These are phyloP conservation scores for Malus asiatica DNA, from an alignment of 306 rosid species.

Conservation along the genomic window DNA sequence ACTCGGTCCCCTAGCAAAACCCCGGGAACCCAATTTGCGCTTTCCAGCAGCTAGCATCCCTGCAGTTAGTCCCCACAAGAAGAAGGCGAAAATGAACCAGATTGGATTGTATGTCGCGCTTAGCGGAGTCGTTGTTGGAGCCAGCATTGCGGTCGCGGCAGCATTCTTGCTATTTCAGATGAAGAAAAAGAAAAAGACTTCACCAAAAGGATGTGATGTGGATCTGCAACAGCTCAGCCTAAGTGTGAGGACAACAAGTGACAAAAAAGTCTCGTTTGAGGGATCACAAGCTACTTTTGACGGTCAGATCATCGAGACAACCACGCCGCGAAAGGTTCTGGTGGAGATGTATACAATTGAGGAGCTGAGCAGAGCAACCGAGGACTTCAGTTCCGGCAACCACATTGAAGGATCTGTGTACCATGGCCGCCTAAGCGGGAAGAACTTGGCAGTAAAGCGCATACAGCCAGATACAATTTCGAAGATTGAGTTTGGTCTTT, in stretches of 20 bases:
- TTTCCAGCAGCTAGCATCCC: constrained; percentile 34
- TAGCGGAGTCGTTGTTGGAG: constrained; percentile 37
- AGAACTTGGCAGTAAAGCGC: constrained; percentile 62
- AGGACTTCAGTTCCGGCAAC: constrained; percentile 62
- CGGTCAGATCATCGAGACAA: constrained; percentile 25
- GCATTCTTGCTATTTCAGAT: constrained; percentile 36
- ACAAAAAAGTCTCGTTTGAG: constrained; percentile 78
- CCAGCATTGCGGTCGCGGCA: constrained; percentile 42
- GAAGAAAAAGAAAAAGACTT: constrained; percentile 46
- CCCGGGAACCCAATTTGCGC: constrained; percentile 36
- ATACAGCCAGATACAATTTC: constrained; percentile 28
- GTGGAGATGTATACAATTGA: constrained; percentile 49
- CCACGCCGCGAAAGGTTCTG: constrained; percentile 30
- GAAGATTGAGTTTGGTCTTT: constrained; percentile 47
- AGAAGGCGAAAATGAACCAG: constrained; percentile 44
- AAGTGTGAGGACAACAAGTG: constrained; percentile 74
- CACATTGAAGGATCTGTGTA: constrained; percentile 77
- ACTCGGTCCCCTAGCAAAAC: constrained; percentile 38
- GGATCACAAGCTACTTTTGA: constrained; percentile 44
- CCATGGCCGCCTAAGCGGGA: constrained; percentile 74
- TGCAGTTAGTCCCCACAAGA: constrained; percentile 35
- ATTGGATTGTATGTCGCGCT: constrained; percentile 40
- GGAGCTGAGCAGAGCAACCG: constrained; percentile 68
- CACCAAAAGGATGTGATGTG: constrained; percentile 43
- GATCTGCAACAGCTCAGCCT: constrained; percentile 79